Conservation (phyloP, 768 basidiomycete species). For the Trametopsis cervina region DNA sequence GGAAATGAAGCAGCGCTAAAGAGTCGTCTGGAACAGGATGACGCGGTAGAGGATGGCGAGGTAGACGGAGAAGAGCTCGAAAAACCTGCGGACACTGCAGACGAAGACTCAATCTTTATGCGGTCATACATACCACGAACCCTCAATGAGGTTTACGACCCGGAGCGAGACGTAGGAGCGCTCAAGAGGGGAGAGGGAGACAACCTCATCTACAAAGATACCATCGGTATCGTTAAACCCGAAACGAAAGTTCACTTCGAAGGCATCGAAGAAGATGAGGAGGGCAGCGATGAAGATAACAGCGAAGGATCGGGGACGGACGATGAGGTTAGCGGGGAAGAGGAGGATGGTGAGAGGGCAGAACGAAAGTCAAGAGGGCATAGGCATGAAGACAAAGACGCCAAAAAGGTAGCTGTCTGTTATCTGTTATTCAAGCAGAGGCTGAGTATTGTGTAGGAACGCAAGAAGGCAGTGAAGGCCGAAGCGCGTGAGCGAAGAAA, state of each 20-base stretch:
- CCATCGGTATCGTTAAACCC: slow-evolving; percentile 69
- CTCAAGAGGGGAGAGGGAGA: slow-evolving; percentile 63
- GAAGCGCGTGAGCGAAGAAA: slow-evolving; percentile 85
- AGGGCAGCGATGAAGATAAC: slow-evolving; percentile 28
- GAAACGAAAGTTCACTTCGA: slow-evolving; percentile 11
- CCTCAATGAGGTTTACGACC: slow-evolving; percentile 89
- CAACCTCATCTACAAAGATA: slow-evolving; percentile 79
- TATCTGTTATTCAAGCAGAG: background rate
- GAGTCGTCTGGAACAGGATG: slow-evolving; percentile 40
- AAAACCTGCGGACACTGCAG: slow-evolving; percentile 30
- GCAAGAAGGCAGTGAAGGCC: slow-evolving; percentile 84
- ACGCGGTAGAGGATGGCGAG: slow-evolving; percentile 12
- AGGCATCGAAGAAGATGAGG: slow-evolving; percentile 19
- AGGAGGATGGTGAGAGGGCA: slow-evolving; percentile 25
- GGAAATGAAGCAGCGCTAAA: slow-evolving; percentile 27
- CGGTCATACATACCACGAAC: slow-evolving; percentile 89
- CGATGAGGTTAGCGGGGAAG: slow-evolving; percentile 24
- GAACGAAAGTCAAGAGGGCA: slow-evolving; percentile 76
- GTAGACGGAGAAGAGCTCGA: slow-evolving; percentile 16
- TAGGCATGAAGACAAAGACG: slow-evolving; percentile 86
- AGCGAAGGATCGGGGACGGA: slow-evolving; percentile 23
- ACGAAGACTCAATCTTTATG: slow-evolving; percentile 88
- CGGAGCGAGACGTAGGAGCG: slow-evolving; percentile 84
- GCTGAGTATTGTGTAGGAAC: slow-evolving; percentile 61
- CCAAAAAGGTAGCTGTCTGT: slow-evolving; percentile 75